These are phyloP conservation scores for Crithidia fasciculata DNA, from an alignment of 208 protist species.

Conservation along the genomic window DNA sequence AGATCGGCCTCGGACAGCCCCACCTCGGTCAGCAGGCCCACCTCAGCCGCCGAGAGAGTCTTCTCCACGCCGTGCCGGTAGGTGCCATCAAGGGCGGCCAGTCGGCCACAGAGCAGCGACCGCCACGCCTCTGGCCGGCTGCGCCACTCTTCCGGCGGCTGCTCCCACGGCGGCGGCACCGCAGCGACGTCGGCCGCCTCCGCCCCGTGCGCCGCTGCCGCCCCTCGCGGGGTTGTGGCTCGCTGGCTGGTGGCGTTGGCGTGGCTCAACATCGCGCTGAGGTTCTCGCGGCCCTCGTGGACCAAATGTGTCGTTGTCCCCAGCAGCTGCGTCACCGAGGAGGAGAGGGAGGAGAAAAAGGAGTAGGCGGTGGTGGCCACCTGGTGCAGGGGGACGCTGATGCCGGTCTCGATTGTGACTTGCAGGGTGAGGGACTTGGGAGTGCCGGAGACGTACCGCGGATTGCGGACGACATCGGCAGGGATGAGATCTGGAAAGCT, in stretches of 20 bases:
- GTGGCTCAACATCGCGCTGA: conserved; percentile 13
- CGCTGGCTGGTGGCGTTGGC: background rate
- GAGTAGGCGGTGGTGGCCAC: conserved; percentile 61
- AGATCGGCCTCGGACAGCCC: conserved; percentile 48
- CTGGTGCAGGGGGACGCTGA: conserved; percentile 68
- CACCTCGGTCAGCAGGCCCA: conserved; percentile 59
- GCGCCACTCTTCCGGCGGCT: conserved; percentile 61
- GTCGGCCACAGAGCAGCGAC: conserved; percentile 42
- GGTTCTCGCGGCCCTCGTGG: conserved; percentile 57
- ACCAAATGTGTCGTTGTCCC: conserved; percentile 43
- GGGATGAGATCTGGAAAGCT: conserved; percentile 65
- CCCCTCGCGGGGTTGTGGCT: background rate
- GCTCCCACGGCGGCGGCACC: conserved; percentile 58
- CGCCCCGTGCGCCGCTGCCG: background rate
- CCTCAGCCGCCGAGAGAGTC: conserved; percentile 50
- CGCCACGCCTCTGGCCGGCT: conserved; percentile 61
- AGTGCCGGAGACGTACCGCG: conserved; percentile 41
- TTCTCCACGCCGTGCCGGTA: conserved; percentile 71
- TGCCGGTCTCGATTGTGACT: conserved; percentile 61
- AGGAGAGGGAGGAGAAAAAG: conserved; percentile 61
- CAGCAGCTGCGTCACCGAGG: conserved; percentile 57
- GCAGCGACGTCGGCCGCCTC: background rate
- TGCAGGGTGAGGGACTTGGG: conserved; percentile 42
- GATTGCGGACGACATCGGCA: conserved; percentile 31
- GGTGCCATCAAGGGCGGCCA: conserved; percentile 59